phyloP scores from a whole-genome alignment of 768 basidiomycete species.

The Lentinula boryana region DNA sequence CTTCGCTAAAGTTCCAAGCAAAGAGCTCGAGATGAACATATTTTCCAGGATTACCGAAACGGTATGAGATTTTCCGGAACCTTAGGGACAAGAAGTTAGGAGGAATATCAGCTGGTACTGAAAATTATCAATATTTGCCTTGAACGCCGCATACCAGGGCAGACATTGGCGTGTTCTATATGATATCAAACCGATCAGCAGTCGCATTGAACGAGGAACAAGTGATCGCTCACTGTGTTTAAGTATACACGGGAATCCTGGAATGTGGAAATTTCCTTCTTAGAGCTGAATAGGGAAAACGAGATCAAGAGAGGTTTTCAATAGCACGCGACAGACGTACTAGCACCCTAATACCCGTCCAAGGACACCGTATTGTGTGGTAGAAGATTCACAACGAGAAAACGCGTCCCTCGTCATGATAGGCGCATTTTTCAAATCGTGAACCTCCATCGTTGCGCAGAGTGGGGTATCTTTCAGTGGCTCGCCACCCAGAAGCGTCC shows the following conservation, averaged over 20 bases:
- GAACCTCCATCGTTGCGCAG: conserved; percentile 9
- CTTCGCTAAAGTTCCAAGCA: conserved; percentile 46
- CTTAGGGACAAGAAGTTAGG: conserved; percentile 19
- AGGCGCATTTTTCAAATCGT: conserved; percentile 42
- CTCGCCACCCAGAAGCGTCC: not conserved
- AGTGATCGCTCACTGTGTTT: conserved; percentile 46
- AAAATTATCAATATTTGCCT: conserved; percentile 19
- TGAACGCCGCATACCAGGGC: conserved; percentile 74
- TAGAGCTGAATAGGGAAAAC: conserved; percentile 21
- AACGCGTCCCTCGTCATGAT: conserved; percentile 48
- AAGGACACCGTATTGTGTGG: conserved; percentile 60
- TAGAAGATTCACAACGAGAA: conserved; percentile 24
- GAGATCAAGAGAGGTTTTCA: not conserved
- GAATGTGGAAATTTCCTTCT: conserved; percentile 24
- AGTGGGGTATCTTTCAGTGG: not conserved
- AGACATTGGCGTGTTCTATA: conserved; percentile 68
- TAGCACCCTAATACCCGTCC: conserved; percentile 41
- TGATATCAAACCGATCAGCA: not conserved
- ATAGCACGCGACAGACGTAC: conserved; percentile 24
- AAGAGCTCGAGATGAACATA: conserved; percentile 54
- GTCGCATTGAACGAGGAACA: not conserved
- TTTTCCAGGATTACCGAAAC: conserved; percentile 64
- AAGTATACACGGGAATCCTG: conserved; percentile 54
- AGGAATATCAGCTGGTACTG: not conserved
- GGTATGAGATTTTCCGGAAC: conserved; percentile 71